phyloP scores from a whole-genome alignment of 2,329 filamentous ascomycete species.

The Penicillium sp. region DNA sequence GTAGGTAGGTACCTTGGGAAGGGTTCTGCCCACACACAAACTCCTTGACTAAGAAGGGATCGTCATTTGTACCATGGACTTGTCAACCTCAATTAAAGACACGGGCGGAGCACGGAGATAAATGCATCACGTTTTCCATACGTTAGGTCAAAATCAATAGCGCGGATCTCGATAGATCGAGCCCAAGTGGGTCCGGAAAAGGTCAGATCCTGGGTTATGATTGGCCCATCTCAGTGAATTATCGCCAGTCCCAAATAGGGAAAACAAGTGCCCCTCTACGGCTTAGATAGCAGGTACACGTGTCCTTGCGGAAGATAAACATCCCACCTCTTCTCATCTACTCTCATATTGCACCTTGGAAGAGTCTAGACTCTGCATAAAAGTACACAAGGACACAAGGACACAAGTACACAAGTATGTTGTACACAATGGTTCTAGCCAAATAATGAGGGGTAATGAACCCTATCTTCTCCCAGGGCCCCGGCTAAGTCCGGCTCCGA shows the following conservation, averaged over 20 bases:
- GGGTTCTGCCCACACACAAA: background rate
- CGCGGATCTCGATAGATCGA: conserved; percentile 4
- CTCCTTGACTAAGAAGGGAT: background rate
- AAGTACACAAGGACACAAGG: background rate
- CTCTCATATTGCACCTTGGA: no score
- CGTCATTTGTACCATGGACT: background rate
- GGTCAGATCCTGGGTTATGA: background rate
- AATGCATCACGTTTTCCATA: background rate
- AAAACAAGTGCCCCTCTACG: background rate
- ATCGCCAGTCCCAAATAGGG: background rate
- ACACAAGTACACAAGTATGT: no score
- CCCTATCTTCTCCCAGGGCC: background rate
- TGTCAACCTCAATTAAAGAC: background rate
- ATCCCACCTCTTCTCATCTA: background rate
- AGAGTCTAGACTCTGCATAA: background rate
- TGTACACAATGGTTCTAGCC: background rate
- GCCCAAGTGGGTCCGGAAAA: background rate
- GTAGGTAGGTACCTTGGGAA: background rate
- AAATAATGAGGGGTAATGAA: background rate
- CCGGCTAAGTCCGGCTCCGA: conserved; percentile 1
- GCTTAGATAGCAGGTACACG: background rate
- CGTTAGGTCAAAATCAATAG: background rate
- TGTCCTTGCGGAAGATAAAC: background rate
- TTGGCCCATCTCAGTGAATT: background rate
- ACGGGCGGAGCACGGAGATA: background rate